Conservation (phyloP, 2,329 filamentous ascomycete genomes). For the Pseudofabraea citricarpa region DNA sequence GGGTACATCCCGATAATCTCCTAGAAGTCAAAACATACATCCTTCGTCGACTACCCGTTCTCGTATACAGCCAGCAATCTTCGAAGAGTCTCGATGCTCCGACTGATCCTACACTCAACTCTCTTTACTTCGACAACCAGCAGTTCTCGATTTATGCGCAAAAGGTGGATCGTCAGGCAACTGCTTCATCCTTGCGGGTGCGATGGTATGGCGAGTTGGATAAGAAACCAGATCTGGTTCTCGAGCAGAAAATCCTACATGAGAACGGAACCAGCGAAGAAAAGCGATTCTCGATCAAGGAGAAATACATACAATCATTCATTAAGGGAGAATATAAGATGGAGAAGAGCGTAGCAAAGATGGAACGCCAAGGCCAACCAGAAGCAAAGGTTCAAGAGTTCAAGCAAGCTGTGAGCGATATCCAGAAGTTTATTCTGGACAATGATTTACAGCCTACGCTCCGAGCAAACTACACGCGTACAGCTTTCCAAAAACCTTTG, state of each 20-base stretch:
- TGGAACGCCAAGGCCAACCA: constrained; percentile 70
- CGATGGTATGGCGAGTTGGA: constrained; percentile 88
- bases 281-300: constrained; percentile 79
- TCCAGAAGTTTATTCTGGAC: constrained; percentile 75
- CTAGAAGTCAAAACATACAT: constrained; percentile 97
- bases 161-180: constrained; percentile 72
- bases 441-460: constrained; percentile 78
- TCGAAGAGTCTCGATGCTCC: constrained; percentile 78
- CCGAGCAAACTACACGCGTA: constrained; percentile 88
- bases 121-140: constrained; percentile 89
- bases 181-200: constrained; percentile 78
- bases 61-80: constrained; percentile 87
- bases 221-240: constrained; percentile 70
- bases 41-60: constrained; percentile 79
- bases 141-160: constrained; percentile 81
- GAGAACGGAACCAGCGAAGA: constrained; percentile 75
- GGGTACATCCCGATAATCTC: constrained; percentile 93
- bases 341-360: constrained; percentile 85
- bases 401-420: constrained; percentile 66
- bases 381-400: constrained; percentile 63
- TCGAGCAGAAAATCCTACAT: constrained; percentile 86
- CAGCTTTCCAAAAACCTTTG: constrained; percentile 92
- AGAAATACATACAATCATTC: constrained; percentile 88
- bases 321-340: constrained; percentile 83
- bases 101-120: constrained; percentile 84